A percentile compares a stretch with the other conserved stretches of the same genome.
Evolutionary conservation across 1,284 basidiomycete species (phyloP).

Genomic region (Cutaneotrichosporon dermatis): DNA sequence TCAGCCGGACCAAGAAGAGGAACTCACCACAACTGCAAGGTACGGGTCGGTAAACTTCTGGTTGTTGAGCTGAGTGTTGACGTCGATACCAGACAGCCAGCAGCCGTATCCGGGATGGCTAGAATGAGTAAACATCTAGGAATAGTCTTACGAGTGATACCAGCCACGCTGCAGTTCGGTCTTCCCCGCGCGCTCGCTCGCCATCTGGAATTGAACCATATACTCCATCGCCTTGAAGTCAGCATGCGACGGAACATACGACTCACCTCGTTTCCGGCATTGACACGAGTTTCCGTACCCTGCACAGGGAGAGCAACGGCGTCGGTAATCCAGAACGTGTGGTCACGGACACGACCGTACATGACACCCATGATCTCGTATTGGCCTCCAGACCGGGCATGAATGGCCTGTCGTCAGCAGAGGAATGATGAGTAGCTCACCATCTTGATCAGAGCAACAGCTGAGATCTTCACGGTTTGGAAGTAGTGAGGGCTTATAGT

Average conservation of each 20-base stretch:
- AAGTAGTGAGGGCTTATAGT: constrained; percentile 79
- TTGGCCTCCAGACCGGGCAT: constrained; percentile 91
- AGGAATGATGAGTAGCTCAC: constrained; percentile 50
- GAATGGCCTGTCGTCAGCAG: constrained; percentile 67
- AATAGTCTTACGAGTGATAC: constrained; percentile 71
- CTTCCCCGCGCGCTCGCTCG: constrained; percentile 71
- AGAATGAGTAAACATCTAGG: background rate
- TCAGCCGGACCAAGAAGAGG: no score
- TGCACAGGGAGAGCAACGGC: constrained; percentile 95
- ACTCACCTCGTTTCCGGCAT: constrained; percentile 74
- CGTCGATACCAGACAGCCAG: constrained; percentile 95
- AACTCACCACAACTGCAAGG: constrained; percentile 85
- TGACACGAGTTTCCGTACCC: constrained; percentile 98
- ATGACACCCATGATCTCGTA: constrained; percentile 99
- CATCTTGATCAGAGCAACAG: constrained; percentile 97
- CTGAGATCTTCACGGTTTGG: constrained; percentile 89
- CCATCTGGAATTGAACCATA: constrained; percentile 89
- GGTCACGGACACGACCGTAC: constrained; percentile 90
- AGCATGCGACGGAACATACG: no score
- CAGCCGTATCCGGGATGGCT: constrained; percentile 91
- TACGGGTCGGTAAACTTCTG: constrained; percentile 95
- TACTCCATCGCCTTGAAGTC: constrained; percentile 74
- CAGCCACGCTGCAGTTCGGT: constrained; percentile 94
- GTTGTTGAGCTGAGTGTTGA: constrained; percentile 90
- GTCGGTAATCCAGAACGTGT: constrained; percentile 87